Evolutionary conservation across 768 basidiomycete genomes (phyloP).

Genomic region (Galerina sulciceps): DNA sequence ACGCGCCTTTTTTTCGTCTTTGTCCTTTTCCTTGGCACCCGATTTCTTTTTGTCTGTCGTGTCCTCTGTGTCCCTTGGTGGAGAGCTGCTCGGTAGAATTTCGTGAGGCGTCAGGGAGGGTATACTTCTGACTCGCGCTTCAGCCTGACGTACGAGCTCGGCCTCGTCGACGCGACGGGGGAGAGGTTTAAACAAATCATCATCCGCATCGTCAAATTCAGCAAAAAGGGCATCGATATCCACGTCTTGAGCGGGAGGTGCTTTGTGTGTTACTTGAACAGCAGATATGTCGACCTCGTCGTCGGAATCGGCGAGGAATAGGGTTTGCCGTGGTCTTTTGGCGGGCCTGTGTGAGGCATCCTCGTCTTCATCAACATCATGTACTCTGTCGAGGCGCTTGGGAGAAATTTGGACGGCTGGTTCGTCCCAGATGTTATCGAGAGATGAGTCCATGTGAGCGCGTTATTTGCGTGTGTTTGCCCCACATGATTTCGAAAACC

Average conservation of each 20-base stretch:
- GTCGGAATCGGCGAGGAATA: slow-evolving; percentile 68
- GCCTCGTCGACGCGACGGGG: slow-evolving; percentile 57
- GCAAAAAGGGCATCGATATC: slow-evolving; percentile 50
- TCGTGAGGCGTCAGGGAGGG: slow-evolving; percentile 45
- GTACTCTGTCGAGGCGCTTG: slow-evolving; percentile 18
- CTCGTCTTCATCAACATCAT: slow-evolving; percentile 23
- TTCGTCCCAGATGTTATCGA: slow-evolving; percentile 68
- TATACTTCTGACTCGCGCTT: slow-evolving; percentile 42
- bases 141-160: slow-evolving; percentile 57
- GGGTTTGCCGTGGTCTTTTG: slow-evolving; percentile 38
- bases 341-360: slow-evolving; percentile 30
- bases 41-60: slow-evolving; percentile 10
- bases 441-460: slow-evolving; percentile 44
- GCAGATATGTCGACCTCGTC: slow-evolving; percentile 45
- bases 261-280: slow-evolving; percentile 23
- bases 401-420: slow-evolving; percentile 38
- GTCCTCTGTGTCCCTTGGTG: slow-evolving; percentile 38
- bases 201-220: slow-evolving; percentile 39
- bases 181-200: slow-evolving; percentile 45
- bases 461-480: slow-evolving; percentile 47
- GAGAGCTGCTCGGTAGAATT: slow-evolving; percentile 53
- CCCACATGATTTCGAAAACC: slow-evolving; percentile 28
- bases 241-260: slow-evolving; percentile 53
- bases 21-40: slow-evolving; percentile 25
- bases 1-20: slow-evolving; percentile 47